Conservation (phyloP, 768 basidiomycete genomes). For the Mycena leptocephala region DNA sequence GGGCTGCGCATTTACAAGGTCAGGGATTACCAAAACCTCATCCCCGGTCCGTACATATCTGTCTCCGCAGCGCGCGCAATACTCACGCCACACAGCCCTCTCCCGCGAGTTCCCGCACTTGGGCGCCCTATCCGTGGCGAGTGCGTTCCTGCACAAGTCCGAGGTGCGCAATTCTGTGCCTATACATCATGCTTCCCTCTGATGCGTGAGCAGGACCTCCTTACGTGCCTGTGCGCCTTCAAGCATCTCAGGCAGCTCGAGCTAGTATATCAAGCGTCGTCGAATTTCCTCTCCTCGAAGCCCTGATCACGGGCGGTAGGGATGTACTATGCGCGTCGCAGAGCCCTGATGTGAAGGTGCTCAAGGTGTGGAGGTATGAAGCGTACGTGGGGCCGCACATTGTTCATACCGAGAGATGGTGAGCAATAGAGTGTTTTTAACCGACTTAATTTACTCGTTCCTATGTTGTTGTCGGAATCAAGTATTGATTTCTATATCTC, state of each 20-base stretch:
- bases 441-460: no score
- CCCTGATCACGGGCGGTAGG: background rate
- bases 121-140: conserved; percentile 1
- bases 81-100: background rate
- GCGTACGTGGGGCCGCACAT: background rate
- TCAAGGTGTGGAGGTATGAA: conserved; percentile 1
- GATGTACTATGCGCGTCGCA: background rate
- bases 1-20: background rate
- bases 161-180: background rate
- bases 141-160: background rate
- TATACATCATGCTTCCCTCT: background rate
- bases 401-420: background rate
- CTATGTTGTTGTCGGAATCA: no score
- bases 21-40: background rate
- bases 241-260: background rate
- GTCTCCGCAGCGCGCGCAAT: no score
- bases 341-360: background rate
- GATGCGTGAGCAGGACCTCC: no score
- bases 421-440: no score
- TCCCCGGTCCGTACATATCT: no score
- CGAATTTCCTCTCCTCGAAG: background rate
- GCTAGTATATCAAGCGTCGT: background rate
- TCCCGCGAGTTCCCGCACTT: conserved; percentile 1
- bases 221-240: background rate
- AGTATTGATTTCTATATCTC: no score